phyloP scores from a whole-genome alignment of 805 yeast genomes.

The Teunomyces kruisii region DNA sequence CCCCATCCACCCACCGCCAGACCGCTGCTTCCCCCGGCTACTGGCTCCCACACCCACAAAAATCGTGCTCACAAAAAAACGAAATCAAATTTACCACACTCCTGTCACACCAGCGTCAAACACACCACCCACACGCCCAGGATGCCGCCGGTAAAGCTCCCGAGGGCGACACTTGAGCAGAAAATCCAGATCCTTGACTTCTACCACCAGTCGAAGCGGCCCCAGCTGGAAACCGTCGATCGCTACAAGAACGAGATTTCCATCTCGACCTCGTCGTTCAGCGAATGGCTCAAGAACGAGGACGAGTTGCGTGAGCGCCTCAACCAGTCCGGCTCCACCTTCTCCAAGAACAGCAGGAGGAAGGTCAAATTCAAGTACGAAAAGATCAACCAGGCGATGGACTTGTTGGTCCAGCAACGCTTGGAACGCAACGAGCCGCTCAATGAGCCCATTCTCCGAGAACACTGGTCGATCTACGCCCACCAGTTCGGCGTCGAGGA shows the following conservation, averaged over 20 bases:
- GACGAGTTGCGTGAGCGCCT: conserved; percentile 47
- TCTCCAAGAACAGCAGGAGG: conserved; percentile 38
- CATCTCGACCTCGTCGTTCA: conserved; percentile 58
- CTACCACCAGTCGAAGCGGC: conserved; percentile 46
- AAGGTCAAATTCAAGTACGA: conserved; percentile 55
- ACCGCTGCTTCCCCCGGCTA: too few relatives aligned
- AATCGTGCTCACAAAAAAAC: conserved; percentile 2
- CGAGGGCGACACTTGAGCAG: conserved; percentile 60
- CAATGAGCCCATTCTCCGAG: conserved; percentile 55
- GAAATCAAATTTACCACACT: conserved; percentile 2
- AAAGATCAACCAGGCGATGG: conserved; percentile 60
- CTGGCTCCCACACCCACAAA: neutral
- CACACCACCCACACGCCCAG: neutral
- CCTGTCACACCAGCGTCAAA: neutral
- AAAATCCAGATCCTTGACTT: conserved; percentile 55
- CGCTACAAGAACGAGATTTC: conserved; percentile 49
- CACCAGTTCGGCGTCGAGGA: conserved; percentile 57
- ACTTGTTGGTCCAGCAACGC: conserved; percentile 47
- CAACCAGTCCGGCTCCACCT: conserved; percentile 27
- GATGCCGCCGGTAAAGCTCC: conserved; percentile 23
- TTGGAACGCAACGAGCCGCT: conserved; percentile 45
- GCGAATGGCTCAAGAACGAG: conserved; percentile 63
- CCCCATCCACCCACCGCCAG: too few relatives aligned
- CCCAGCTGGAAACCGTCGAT: conserved; percentile 61
- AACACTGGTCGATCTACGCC: conserved; percentile 57